Base-by-base conservation (phyloP, 2,329 filamentous ascomycete genomes). In the Colletotrichum simmondsii region DNA sequence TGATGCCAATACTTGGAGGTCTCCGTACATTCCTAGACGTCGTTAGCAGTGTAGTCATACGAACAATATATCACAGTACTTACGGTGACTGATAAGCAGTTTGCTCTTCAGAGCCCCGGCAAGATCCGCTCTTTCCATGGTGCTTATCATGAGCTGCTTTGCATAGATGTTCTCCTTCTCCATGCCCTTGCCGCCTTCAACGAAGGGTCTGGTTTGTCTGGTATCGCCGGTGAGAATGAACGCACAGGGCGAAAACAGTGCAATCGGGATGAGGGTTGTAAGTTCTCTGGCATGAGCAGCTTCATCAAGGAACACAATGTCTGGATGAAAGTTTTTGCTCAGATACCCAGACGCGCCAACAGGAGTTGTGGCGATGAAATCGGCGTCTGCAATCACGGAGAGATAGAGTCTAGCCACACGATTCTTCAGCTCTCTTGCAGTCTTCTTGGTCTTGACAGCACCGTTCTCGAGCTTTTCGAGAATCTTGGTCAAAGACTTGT, bases 301-400 rank as follows among this genome's bases (percentile, higher is more conserved):
- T 80, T 97, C 94, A 56, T 95, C 95, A 75, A 97, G 94, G 78
- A 97, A 95, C 0, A 97, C 90, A 75, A 97, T 92, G 76, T 97
- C 93, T 0, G 95, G 94, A 75, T 93, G 92, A 37, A 95, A 94
- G 7, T 95, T 77, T 2, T 78, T 80, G 0, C 79, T 75, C 42
- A 87, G 85, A 0, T 72, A 57, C 1, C 70, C 70, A 10, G 70
- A 62, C 0, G 84, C 82, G 3, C 85, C 84, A 1, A 86, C 85
- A 0, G 86, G 85, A 1, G 86, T 87, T 0, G 85, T 85, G 0
- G 85, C 85, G 2, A 87, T 79, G 64, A 87, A 87, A 59, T 87
- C 85, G 0, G 83, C 80, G 3, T 80, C 75, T 2, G 72, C 73
- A 0, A 87, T 76, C 0, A 85, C 83, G 2, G 80, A 78, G 1